Evolutionary conservation across 2,329 filamentous ascomycete genomes (phyloP), one percentile per base, ranked within the genome.

Genomic region (Dactylonectria macrodidyma): DNA sequence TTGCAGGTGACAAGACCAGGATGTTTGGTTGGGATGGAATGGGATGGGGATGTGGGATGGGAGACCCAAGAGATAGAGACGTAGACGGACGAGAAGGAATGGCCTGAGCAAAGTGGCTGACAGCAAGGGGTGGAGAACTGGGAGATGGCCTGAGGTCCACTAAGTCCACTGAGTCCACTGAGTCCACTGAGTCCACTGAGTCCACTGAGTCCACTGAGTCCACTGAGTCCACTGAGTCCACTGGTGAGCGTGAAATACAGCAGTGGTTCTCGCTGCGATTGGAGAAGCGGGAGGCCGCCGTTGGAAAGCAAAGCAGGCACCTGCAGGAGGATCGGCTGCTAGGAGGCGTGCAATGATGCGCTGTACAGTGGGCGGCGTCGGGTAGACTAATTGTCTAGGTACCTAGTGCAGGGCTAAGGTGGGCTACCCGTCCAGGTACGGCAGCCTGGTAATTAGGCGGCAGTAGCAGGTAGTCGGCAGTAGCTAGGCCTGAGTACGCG

Each of bases 61-160:
- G 58, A 61, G 26, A 30, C 26, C 26, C 26, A 7, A 30, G 46
- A 46, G 36, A 60, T 56, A 51, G 63, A 50, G 59, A 9, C n/a
- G 36, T 33, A 36, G 10, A 7, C 26, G 26, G 26, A 30, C 26
- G 26, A 30, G 26, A 30, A 4, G 26, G 46, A 60, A 51, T 72
- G 67, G 67, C 65, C 62, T 68, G 64, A 66, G 54, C 58, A 33
- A 63, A 51, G 68, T 59, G 48, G 65, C 61, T 73, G 69, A 69
- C 59, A 72, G 63, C 50, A 52, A 58, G 52, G 64, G 64, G 73
- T 75, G 73, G 26, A 30, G 26, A 30, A 30, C 26, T 30, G 26
- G 73, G 73, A 62, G 73, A 66, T 71, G 65, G 66, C 58, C 64
- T 68, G 68, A 67, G 71, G 70, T 65, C 71, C 70, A 70, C 57